Conservation (phyloP, 192 early-diverging fungal species). For the Glomus cerebriforme region DNA sequence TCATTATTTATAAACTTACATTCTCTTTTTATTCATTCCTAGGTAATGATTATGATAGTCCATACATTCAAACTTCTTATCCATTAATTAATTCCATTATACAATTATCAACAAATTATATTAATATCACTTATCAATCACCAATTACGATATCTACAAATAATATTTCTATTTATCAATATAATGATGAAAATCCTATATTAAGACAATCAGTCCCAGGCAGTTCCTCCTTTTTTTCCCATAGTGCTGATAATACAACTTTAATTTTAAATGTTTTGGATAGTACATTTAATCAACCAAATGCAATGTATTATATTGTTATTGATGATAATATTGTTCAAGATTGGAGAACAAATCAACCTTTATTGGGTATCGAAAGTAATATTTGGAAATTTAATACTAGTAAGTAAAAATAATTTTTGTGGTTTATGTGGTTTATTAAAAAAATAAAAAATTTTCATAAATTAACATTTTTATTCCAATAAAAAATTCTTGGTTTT, state of each 20-base stretch:
- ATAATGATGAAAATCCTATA: neutral
- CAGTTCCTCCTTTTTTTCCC: neutral
- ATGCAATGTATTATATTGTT: neutral
- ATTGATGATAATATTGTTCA: neutral
- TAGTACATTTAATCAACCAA: slow-evolving; percentile 22
- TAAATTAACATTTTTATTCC: no score
- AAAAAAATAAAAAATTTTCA: neutral
- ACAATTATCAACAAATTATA: neutral
- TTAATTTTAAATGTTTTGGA: neutral
- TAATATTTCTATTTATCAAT: neutral
- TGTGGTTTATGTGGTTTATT: neutral
- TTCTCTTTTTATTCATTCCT: neutral
- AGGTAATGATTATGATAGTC: neutral
- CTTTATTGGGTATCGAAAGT: neutral
- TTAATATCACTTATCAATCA: neutral
- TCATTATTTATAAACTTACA: neutral
- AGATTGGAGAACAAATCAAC: neutral
- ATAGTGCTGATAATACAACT: neutral
- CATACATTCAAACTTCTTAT: neutral
- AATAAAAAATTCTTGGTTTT: neutral
- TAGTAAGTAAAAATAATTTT: neutral
- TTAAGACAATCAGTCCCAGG: neutral
- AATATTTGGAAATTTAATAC: slow-evolving; percentile 6
- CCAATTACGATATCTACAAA: neutral
- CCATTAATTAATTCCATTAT: neutral